A percentile compares a stretch with the other conserved stretches of the same genome.
phyloP scores from a whole-genome alignment of 768 basidiomycete species.

The Glaciozyma antarctica region DNA sequence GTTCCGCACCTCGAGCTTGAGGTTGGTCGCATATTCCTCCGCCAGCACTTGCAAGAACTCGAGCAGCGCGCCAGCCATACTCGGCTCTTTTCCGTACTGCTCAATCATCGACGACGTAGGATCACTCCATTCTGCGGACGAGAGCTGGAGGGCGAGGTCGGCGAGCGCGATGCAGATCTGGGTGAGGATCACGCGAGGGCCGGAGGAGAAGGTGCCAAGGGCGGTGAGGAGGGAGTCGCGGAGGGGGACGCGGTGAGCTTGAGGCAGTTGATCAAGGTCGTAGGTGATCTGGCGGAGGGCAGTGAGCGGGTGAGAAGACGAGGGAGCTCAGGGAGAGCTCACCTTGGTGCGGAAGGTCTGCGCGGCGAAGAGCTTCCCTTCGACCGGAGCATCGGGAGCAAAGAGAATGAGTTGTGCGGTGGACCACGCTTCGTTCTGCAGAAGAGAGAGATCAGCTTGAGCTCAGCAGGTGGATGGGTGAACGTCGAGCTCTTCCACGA shows the following conservation, averaged over 20 bases:
- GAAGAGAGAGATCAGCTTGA: background rate
- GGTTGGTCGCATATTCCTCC: conserved; percentile 75
- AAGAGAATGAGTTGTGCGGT: conserved; percentile 86
- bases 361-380: conserved; percentile 86
- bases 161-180: conserved; percentile 85
- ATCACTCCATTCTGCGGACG: conserved; percentile 61
- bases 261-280: conserved; percentile 80
- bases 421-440: conserved; percentile 90
- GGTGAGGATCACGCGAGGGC: conserved; percentile 70
- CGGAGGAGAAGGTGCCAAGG: conserved; percentile 55
- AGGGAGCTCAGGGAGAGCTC: conserved; percentile 34
- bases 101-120: conserved; percentile 73
- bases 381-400: conserved; percentile 61
- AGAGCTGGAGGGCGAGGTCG: conserved; percentile 77
- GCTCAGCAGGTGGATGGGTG: background rate
- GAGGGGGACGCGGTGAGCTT: conserved; percentile 60
- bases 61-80: conserved; percentile 69
- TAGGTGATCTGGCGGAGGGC: conserved; percentile 64
- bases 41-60: conserved; percentile 85
- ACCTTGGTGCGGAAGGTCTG: conserved; percentile 95
- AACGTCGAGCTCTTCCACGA: background rate
- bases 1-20: conserved; percentile 26
- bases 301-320: conserved; percentile 31
- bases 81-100: conserved; percentile 70
- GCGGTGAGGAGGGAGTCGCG: conserved; percentile 78